phyloP scores from a whole-genome alignment of 768 basidiomycete genomes.

The Leccinum longicurvipes region DNA sequence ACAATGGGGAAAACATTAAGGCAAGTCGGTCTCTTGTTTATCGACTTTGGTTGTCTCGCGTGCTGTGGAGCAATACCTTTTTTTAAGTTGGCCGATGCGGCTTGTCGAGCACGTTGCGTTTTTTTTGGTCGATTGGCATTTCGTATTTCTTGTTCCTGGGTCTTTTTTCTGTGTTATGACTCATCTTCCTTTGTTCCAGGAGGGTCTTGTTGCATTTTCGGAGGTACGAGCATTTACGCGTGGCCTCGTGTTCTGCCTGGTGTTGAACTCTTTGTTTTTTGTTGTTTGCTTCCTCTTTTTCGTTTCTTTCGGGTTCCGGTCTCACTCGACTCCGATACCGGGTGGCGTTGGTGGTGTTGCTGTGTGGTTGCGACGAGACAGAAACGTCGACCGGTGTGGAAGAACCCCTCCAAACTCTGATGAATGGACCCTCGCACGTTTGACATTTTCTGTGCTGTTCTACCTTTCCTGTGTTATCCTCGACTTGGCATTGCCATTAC shows the following conservation, averaged over 20 bases:
- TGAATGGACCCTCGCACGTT: neutral
- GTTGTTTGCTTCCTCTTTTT: neutral
- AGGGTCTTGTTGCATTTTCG: constrained; percentile 66
- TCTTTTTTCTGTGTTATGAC: constrained; percentile 1
- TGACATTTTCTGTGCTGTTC: neutral
- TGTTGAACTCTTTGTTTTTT: neutral
- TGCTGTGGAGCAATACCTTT: neutral
- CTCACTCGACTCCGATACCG: neutral
- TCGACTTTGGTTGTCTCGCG: neutral
- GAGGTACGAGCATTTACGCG: constrained; percentile 26
- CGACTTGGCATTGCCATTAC: neutral
- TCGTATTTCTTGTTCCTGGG: neutral
- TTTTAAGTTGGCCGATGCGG: neutral
- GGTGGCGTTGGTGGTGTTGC: neutral
- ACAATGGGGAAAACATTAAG: constrained; percentile 67
- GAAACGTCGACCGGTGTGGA: constrained; percentile 22
- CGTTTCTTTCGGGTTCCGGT: constrained; percentile 1
- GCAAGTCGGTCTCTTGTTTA: constrained; percentile 36
- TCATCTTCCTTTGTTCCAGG: constrained; percentile 38
- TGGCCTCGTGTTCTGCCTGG: neutral
- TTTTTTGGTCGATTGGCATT: neutral
- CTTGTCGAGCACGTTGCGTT: constrained; percentile 1
- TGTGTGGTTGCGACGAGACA: neutral
- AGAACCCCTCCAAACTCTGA: constrained; percentile 20
- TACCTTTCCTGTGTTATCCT: neutral